Conservation (phyloP, 2,329 filamentous ascomycete genomes). For the Lojkania enalia region DNA sequence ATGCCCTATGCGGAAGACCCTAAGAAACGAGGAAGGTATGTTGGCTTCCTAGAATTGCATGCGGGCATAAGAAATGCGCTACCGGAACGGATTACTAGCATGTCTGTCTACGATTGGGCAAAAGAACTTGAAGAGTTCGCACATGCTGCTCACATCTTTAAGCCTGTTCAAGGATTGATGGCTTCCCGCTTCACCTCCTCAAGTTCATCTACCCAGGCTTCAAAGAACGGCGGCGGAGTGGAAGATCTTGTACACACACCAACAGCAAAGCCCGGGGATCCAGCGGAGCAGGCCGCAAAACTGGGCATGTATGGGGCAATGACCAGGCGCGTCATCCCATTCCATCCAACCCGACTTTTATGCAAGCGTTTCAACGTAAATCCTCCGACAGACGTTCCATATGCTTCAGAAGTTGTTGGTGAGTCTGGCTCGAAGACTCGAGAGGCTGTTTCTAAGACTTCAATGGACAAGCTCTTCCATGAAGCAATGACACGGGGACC, state of each 20-base stretch:
- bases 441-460: constrained; percentile 58
- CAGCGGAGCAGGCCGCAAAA: constrained; percentile 82
- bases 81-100: constrained; percentile 58
- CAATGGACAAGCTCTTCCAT: constrained; percentile 49
- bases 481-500: constrained; percentile 32
- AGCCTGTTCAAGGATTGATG: constrained; percentile 89
- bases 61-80: constrained; percentile 62
- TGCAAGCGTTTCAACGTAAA: constrained; percentile 95
- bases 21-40: constrained; percentile 77
- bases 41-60: constrained; percentile 76
- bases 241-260: constrained; percentile 50
- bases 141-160: constrained; percentile 78
- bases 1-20: constrained; percentile 86
- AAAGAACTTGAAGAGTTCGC: constrained; percentile 80
- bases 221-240: not conserved
- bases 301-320: constrained; percentile 91
- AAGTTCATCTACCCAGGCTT: constrained; percentile 37
- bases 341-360: constrained; percentile 80
- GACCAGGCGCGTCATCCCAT: constrained; percentile 73
- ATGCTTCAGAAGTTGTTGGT: constrained; percentile 53
- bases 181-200: constrained; percentile 83
- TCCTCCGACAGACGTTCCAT: constrained; percentile 69
- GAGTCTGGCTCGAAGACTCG: constrained; percentile 34
- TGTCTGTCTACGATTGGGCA: constrained; percentile 72
- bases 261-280: constrained; percentile 66